Evolutionary conservation across 371 early-diverging fungal genomes (phyloP).

Genomic region (Catenaria anguillulae): DNA sequence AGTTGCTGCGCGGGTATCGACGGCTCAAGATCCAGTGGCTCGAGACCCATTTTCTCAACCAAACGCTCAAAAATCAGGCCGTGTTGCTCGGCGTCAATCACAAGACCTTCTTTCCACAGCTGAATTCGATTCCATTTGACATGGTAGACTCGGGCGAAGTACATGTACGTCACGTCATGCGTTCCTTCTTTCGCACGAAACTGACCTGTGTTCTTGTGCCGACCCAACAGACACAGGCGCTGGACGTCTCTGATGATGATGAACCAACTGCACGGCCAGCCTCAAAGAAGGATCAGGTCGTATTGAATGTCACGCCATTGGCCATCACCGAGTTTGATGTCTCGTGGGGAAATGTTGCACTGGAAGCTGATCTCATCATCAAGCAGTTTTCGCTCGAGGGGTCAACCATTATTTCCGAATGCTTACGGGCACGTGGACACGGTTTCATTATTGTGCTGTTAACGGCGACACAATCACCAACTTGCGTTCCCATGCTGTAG

Average conservation of each 20-base stretch:
- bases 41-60: constrained; percentile 2
- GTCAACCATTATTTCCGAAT: background rate
- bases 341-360: background rate
- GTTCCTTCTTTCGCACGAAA: no score
- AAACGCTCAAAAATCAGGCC: background rate
- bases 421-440: background rate
- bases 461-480: no score
- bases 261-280: background rate
- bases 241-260: constrained; percentile 1
- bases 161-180: background rate
- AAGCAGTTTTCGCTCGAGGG: background rate
- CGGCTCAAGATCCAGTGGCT: constrained; percentile 2
- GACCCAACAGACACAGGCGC: background rate
- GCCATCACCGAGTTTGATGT: constrained; percentile 1
- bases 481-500: no score
- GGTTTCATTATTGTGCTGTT: no score
- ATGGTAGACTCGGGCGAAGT: background rate
- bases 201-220: no score
- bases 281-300: background rate
- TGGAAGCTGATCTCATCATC: background rate
- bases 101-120: background rate
- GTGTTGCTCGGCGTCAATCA: background rate
- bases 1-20: background rate
- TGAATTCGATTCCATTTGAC: background rate
- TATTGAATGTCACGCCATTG: background rate